Evolutionary conservation across 139 green algal species (phyloP), one percentile per base, ranked within the genome.

Genomic region (Volvox reticuliferus): DNA sequence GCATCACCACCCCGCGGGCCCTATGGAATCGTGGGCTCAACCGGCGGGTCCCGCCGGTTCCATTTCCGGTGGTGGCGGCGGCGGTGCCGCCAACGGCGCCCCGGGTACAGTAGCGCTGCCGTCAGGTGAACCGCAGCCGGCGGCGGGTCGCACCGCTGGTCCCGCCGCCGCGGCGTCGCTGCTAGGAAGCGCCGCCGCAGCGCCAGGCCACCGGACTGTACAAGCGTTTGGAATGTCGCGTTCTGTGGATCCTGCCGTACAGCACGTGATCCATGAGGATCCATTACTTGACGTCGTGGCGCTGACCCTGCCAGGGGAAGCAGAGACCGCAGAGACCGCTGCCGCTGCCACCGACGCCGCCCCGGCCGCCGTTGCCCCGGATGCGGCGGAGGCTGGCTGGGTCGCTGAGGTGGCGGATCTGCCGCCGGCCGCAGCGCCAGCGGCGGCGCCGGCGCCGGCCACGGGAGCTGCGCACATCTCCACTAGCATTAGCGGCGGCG

Each of bases 241-340:
- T 19, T 26, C 50, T 55, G 50, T 69, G 26, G 73, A 76, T 37
- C 73, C 86, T 30, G n/a, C 86, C 71, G 50, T 90, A 50, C 73
- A 84, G 30, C 28, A 77, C 73, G 0, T 90, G 2, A 35, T 83
- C 0, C 86, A 90, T 37, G 86, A 90, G n/a, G 86, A 90, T 35
- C 86, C 86, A 17, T 16, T 84, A 44, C 44, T 55, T 55, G 9
- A 55, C 9, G 44, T 55, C 44, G 44, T 9, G 44, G 44, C 5
- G 44, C 9, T 9, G 44, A 55, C 44, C 44, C 9, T 55, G 9
- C 44, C 44, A 55, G 44, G 9, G 5, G 44, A 55, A 55, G 44
- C 44, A 9, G 44, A 55, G 44, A 9, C 44, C 44, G 44, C 44
- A 9, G 44, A 55, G 44, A 9, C 44, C 44, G 44, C 44, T 55